phyloP scores from a whole-genome alignment of 2,329 filamentous ascomycete genomes.

The Neoscytalidium dimidiatum region DNA sequence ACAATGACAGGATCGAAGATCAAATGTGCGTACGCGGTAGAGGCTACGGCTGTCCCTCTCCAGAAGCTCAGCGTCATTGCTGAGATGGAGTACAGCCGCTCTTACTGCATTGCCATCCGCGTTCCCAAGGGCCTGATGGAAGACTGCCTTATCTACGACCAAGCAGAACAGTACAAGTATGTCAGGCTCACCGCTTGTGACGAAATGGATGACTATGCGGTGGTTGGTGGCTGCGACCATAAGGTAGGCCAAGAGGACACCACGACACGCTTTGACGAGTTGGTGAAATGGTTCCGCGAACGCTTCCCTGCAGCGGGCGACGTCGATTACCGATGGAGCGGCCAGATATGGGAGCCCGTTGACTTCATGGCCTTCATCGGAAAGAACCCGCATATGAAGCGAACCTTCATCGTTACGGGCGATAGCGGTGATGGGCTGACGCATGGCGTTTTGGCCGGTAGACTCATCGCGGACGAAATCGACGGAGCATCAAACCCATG shows the following conservation, averaged over 20 bases:
- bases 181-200: conserved; percentile 56
- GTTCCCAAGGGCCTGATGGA: conserved; percentile 55
- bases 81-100: conserved; percentile 56
- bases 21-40: conserved; percentile 51
- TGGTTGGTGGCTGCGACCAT: conserved; percentile 61
- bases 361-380: conserved; percentile 60
- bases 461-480: conserved; percentile 57
- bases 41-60: conserved; percentile 58
- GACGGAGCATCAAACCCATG: conserved; percentile 52
- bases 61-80: conserved; percentile 57
- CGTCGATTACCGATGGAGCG: conserved; percentile 60
- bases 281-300: conserved; percentile 56
- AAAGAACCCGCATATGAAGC: conserved; percentile 53
- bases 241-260: conserved; percentile 57
- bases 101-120: conserved; percentile 59
- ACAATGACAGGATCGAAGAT: conserved; percentile 52
- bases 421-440: conserved; percentile 62
- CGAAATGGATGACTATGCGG: conserved; percentile 55
- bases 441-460: conserved; percentile 56
- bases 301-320: conserved; percentile 53
- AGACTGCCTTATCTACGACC: conserved; percentile 59
- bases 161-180: conserved; percentile 58
- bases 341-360: conserved; percentile 58
- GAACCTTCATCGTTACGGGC: conserved; percentile 57
- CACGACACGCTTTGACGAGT: conserved; percentile 49